Percentiles rank a stretch among this genome's conserved stretches.
These are phyloP conservation scores for Scopulariopsis brevicaulis DNA, from an alignment of 2,329 filamentous ascomycete genomes.

Conservation along the genomic window DNA sequence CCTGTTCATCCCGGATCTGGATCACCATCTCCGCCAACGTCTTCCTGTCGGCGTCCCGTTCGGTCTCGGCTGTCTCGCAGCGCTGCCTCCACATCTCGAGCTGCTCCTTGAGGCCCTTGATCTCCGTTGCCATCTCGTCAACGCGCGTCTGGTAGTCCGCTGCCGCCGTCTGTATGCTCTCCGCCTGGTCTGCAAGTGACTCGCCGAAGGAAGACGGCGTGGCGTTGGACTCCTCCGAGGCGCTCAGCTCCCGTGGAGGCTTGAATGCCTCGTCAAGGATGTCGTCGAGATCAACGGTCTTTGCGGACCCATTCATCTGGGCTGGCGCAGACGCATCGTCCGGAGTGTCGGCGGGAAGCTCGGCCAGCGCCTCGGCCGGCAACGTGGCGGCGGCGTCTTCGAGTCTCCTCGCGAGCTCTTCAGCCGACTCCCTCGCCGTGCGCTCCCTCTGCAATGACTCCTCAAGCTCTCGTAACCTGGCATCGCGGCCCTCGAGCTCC, in stretches of 20 bases:
- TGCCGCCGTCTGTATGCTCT: constrained; percentile 22
- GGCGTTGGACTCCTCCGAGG: constrained; percentile 10
- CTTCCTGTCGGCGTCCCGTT: constrained; percentile 60
- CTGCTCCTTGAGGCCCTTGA: constrained; percentile 69
- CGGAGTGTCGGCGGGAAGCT: neutral
- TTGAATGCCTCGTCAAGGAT: constrained; percentile 35
- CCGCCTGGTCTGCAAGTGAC: constrained; percentile 15
- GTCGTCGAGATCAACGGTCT: constrained; percentile 22
- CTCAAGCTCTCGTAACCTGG: constrained; percentile 43
- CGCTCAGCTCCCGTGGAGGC: constrained; percentile 22
- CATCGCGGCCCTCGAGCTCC: constrained; percentile 50
- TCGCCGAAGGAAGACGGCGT: constrained; percentile 3
- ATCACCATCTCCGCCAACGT: constrained; percentile 81
- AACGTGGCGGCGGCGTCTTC: constrained; percentile 36
- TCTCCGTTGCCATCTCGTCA: constrained; percentile 66
- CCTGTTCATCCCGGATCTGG: constrained; percentile 61
- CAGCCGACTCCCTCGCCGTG: constrained; percentile 69
- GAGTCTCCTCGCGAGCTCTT: constrained; percentile 66
- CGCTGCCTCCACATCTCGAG: constrained; percentile 67
- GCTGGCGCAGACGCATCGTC: neutral
- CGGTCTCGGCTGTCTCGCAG: constrained; percentile 70
- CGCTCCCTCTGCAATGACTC: constrained; percentile 68
- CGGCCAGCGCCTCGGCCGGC: constrained; percentile 10
- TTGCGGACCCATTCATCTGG: constrained; percentile 25
- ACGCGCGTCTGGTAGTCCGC: constrained; percentile 55